Base-by-base conservation (phyloP, 78 protist species). In the Dictyostelium intermedium region DNA sequence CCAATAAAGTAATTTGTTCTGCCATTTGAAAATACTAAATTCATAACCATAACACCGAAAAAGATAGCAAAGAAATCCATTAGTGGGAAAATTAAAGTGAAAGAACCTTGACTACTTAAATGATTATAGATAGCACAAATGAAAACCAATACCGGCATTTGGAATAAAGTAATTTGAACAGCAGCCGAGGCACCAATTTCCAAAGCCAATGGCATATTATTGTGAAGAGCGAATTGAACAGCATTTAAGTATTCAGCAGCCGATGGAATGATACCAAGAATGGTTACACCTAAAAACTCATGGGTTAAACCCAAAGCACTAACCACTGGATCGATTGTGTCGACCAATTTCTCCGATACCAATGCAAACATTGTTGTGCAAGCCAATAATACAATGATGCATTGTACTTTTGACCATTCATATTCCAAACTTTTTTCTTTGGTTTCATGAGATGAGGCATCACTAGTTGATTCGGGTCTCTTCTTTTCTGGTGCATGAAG, bases 231-330 rank as follows among this genome's bases (percentile, higher is more conserved):
- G 76, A 97, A 97, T 84, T 92, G 95, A 53, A 97, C 79, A 37
- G 97, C 98, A 79, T 97, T 97, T 41, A 95, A 61, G 27, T 96
- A 83, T 83, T 97, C 98, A 0, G 98, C 98, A 1, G 93, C 93
- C 32, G 91, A 86, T 25, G 98, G 97, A 37, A 96, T 84, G 37
- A 97, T 66, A 53, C 97, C 98, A 16, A 97, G 74, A 35, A 97
- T 76, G 6, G 97, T 96, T 41, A 97, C 82, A 39, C 98, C 98
- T 20, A 96, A 91, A 72, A 97, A 96, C 30, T 76, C 85, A 37
- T 96, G 96, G 0, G 97, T 81, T 37, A 97, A 73, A 32, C 97
- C 96, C 23, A 96, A 35, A 35, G 77, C 83, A 20, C 79, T 74
- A 39, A 97, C 86, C 2, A 89, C 77, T 13, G 97, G 97, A 35